A percentile compares a stretch with the other conserved stretches of the same genome.
These are phyloP conservation scores for Mercurialis annua DNA, from an alignment of 345 rosid genomes.

Conservation along the genomic window DNA sequence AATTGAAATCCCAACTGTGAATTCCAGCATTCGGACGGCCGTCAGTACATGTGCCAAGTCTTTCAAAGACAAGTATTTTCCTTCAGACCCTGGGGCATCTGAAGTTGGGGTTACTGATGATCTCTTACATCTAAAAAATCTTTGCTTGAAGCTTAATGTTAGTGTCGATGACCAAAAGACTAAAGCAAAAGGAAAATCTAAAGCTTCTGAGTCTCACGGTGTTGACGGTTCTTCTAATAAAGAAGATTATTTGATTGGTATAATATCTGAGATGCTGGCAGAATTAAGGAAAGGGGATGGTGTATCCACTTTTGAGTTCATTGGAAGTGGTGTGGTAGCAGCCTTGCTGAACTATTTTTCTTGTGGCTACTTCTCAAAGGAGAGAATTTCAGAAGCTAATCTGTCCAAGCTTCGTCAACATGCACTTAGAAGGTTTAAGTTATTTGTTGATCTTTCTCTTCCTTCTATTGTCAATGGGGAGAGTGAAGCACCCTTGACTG, in stretches of 20 bases:
- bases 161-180: constrained; percentile 81
- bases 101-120: constrained; percentile 95
- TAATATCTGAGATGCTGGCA: constrained; percentile 74
- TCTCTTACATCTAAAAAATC: constrained; percentile 78
- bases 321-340: constrained; percentile 95
- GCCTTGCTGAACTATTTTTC: constrained; percentile 91
- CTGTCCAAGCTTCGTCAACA: constrained; percentile 80
- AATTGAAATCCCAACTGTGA: constrained; percentile 59
- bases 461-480: constrained; percentile 50
- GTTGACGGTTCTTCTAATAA: constrained; percentile 59
- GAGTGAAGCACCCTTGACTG: constrained; percentile 60
- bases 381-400: constrained; percentile 71
- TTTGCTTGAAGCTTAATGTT: constrained; percentile 67
- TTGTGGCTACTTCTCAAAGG: constrained; percentile 82
- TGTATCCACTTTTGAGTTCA: constrained; percentile 97
- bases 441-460: constrained; percentile 74
- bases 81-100: constrained; percentile 62
- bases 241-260: constrained; percentile 78
- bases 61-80: constrained; percentile 83
- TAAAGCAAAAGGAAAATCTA: constrained; percentile 85
- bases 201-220: constrained; percentile 54
- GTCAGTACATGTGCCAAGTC: constrained; percentile 88
- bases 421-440: constrained; percentile 72
- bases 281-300: constrained; percentile 97
- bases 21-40: constrained; percentile 59